Base-by-base conservation (phyloP, 1,284 basidiomycete species). In the Neonothopanus nambi region DNA sequence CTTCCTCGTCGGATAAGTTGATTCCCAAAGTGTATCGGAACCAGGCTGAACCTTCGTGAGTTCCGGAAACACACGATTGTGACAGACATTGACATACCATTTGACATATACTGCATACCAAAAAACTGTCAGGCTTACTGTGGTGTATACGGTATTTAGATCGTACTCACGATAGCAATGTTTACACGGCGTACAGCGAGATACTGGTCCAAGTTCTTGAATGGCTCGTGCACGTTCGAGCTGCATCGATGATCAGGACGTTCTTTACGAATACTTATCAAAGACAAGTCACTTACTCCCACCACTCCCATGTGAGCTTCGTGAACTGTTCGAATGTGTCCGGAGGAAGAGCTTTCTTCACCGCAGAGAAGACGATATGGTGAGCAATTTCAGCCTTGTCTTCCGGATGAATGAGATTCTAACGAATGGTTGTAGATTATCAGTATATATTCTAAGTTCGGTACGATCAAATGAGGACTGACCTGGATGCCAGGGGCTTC, bases 1-100 rank as follows among this genome's bases (percentile, higher is more conserved):
- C 44, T 49, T 58, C 48, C 26, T 58, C 57, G 35, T 58, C 57
- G 23, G 57, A 55, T 15, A 58, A 35, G 33, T 58, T 58, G 44
- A 58, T 56, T 26, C 51, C 57, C 3, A 58, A 42, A 5, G 54
- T 52, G 39, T 58, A 58, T 11, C 57, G 57, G 40, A 56, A 52
- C 33, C 46, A 58, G 2, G 57, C 57, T 56, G 13, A 45, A 3
- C 3, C 7, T 17, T 46, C 15, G 11, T 48, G 17, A 41, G 37
- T 28, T 12, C 45, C 36, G 6, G 24, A 30, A 9, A n/a, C 20
- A 3, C 5, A 41, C 9, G 35, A 33, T n/a, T 23, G 9, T 28
- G 11, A n/a, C 7, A 46, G 12, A 30, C n/a, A 33, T 5, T n/a
- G 13, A 15, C n/a, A 5, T 36, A 50, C 47, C 53, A 36, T 55